Base-by-base conservation (phyloP, 2,329 filamentous ascomycete genomes). In the Trichophyton equinum region DNA sequence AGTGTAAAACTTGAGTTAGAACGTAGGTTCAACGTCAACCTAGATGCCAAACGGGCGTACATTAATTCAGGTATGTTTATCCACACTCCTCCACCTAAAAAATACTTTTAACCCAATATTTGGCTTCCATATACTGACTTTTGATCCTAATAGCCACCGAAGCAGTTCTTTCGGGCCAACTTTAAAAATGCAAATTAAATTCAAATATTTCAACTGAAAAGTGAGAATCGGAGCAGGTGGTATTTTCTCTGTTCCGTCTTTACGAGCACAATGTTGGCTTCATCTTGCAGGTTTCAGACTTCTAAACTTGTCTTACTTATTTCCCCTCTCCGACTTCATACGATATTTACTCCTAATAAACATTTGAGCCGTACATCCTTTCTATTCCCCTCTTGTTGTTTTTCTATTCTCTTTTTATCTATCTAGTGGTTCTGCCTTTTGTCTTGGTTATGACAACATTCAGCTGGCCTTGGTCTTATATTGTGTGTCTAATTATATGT, bases 1-100 rank as follows among this genome's bases (percentile, higher is more conserved):
- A 90, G 88, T 68, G 88, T 99, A 75, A 97, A 97, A 81, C 77
- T 83, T 67, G 94, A 99, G 78, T 78, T 99, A 62, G 94, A 99
- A 80, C 84, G 85, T 69, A 83, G 91, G 64, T 99, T 99, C 70
- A 89, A 88, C 64, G 85, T 95, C 64, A 83, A 85, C 62, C 81
- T 99, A 62, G 91, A 97, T 72, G 80, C 85, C 60, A 95, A 89
- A 81, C 87, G 91, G 75, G 85, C 89, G 62, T 99, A 96, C 75
- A 97, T 99, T 72, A 91, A 91, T 74, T 91, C 86, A 77, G 88
- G 88, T 92, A 85, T 77, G 87, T 82, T 82, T 65, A 22, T 30
- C 15, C 38, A 55, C n/a, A 36, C 18, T 27, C 25, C 9, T 20
- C 15, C 18, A 25, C 46, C 46, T 51, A 13, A 13, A 55, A 55